Conservation (phyloP, 73 alveolate species). For the Paramecium tetraurelia region DNA sequence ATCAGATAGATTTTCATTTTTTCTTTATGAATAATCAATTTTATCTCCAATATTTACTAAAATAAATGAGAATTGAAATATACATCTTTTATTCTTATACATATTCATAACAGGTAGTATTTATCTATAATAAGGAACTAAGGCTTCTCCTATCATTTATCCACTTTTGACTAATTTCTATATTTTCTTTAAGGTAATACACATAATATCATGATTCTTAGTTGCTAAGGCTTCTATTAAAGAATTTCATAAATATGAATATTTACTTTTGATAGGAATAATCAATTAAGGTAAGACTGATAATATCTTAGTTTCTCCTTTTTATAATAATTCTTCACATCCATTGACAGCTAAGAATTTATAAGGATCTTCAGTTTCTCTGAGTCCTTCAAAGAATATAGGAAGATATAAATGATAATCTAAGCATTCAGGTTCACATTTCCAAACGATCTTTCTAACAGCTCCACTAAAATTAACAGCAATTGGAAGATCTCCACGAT, state of each 20-base stretch:
- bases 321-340: slow-evolving; percentile 84
- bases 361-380: slow-evolving; percentile 97
- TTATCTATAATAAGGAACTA: slow-evolving; percentile 97
- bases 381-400: slow-evolving; percentile 95
- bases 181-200: slow-evolving; percentile 90
- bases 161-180: slow-evolving; percentile 88
- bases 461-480: slow-evolving; percentile 83
- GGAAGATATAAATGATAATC: slow-evolving; percentile 96
- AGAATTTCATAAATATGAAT: neutral
- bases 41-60: slow-evolving; percentile 89
- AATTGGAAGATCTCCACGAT: slow-evolving; percentile 86
- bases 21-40: slow-evolving; percentile 94
- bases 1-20: slow-evolving; percentile 92
- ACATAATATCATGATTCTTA: slow-evolving; percentile 92
- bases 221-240: slow-evolving; percentile 83
- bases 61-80: slow-evolving; percentile 48
- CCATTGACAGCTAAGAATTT: slow-evolving; percentile 95
- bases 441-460: slow-evolving; percentile 67
- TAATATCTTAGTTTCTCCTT: slow-evolving; percentile 89
- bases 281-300: slow-evolving; percentile 96
- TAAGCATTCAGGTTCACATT: slow-evolving; percentile 88
- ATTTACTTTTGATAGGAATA: slow-evolving; percentile 87
- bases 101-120: slow-evolving; percentile 93
- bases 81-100: slow-evolving; percentile 87
- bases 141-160: slow-evolving; percentile 95